Base-by-base conservation (phyloP, 495 filamentous ascomycete species). In the Xeromyces bisporus region DNA sequence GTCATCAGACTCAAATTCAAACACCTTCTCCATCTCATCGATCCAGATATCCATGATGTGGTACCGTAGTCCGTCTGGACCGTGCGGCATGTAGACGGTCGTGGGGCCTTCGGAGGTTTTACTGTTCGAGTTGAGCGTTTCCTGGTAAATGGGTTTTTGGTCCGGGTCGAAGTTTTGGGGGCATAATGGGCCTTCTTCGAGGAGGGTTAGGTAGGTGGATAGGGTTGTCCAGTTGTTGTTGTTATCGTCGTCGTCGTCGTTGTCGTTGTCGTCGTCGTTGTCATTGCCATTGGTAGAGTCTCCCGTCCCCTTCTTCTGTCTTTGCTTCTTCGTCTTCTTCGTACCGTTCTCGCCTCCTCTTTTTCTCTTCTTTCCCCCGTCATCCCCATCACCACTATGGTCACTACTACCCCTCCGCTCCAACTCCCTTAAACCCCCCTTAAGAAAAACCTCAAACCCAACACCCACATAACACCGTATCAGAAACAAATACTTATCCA, bases 11-110 rank as follows among this genome's bases (percentile, higher is more conserved):
- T 56, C 64, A 36, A 75, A 55, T 39, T 73, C 51, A 28, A 73
- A 61, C 21, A 68, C 69, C 45, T 72, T 75, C 51, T 82, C 80
- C 36, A 78, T 50, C 58, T 89, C 83, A 51, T 92, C 83, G 21
- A 92, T 63, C 69, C 80, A 99, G 23, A 94, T 69, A 64, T 99
- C 89, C 36, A 87, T 46, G 13, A 93, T 63, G 53, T 99, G 89
- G 47, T 86, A 76, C 30, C 84, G 62, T 42, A 99, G 43, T 0
- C 89, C 89, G 43, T 86, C 77, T 1, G 85, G 77, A 0, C 60
- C 60, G 37, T 62, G 60, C 8, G 60, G 58, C 60, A 64, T 64
- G 16, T 54, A 46, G 9, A 59, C 39, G 11, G 46, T 50, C 26
- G 55, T 43, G 0, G 43, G 44, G 27, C 47, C 35, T 25, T 51